These are phyloP conservation scores for Diaporthe aspalathi DNA, from an alignment of 2,329 filamentous ascomycete species.

Conservation along the genomic window DNA sequence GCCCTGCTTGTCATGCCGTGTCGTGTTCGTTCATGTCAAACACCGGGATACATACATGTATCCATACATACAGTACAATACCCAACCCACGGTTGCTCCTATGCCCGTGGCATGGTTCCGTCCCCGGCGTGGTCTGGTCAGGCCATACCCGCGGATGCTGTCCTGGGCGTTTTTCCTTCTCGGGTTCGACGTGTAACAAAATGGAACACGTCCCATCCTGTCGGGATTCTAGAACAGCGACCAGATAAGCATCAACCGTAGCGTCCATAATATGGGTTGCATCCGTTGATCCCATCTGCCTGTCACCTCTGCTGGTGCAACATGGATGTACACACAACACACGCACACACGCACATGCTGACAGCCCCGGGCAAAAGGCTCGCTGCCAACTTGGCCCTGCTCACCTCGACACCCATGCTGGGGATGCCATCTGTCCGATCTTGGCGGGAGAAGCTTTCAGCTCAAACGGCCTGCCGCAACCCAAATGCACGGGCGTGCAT, in stretches of 20 bases:
- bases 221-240: conserved; percentile 18
- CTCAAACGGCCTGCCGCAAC: conserved; percentile 26
- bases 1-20: conserved; percentile 12
- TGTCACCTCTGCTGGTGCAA: not conserved
- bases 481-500: conserved; percentile 10
- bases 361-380: conserved; percentile 14
- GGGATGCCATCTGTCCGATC: conserved; percentile 16
- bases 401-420: too few relatives aligned
- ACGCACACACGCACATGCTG: not conserved
- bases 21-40: too few relatives aligned
- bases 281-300: not conserved
- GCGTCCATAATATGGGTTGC: not conserved
- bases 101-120: conserved; percentile 11
- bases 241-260: not conserved
- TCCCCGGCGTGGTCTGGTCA: conserved; percentile 9
- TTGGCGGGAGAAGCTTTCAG: conserved; percentile 1
- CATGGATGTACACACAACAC: too few relatives aligned
- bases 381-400: too few relatives aligned
- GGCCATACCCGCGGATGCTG: conserved; percentile 14
- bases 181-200: not conserved
- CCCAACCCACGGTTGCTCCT: conserved; percentile 28
- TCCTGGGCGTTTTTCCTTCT: not conserved
- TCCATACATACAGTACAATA: too few relatives aligned
- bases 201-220: not conserved
- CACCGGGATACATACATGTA: too few relatives aligned